Conservation (phyloP, 805 yeast genomes). For the Candida khao-thaluensis region DNA sequence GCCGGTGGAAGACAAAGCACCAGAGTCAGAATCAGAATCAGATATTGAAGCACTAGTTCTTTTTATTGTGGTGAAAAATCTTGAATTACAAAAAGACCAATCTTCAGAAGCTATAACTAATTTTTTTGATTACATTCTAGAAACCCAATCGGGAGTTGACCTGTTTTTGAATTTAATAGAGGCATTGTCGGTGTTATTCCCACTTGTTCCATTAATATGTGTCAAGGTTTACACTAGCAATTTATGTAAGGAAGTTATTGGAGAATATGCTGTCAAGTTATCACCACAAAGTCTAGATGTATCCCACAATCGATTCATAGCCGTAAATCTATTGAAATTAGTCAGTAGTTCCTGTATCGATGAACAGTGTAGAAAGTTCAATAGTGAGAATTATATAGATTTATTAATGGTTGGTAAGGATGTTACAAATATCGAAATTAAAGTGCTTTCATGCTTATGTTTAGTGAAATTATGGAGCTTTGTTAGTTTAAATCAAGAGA, state of each 20-base stretch:
- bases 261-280: slow-evolving; percentile 15
- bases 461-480: slow-evolving; percentile 60
- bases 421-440: slow-evolving; percentile 21
- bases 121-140: slow-evolving; percentile 23
- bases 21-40: slow-evolving; percentile 1
- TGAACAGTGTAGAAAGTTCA: slow-evolving; percentile 48
- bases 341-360: slow-evolving; percentile 46
- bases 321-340: slow-evolving; percentile 9
- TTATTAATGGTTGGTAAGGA: slow-evolving; percentile 30
- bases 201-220: slow-evolving; percentile 25
- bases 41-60: slow-evolving; percentile 19
- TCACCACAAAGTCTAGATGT: slow-evolving; percentile 7
- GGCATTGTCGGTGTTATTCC: slow-evolving; percentile 25
- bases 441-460: slow-evolving; percentile 42
- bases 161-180: slow-evolving; percentile 22
- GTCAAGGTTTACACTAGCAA: slow-evolving; percentile 23
- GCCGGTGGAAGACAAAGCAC: too few species aligned
- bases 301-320: slow-evolving; percentile 2
- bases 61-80: slow-evolving; percentile 21
- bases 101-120: slow-evolving; percentile 19
- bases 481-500: slow-evolving; percentile 23
- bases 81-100: slow-evolving; percentile 17
- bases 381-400: slow-evolving; percentile 44
- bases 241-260: slow-evolving; percentile 18
- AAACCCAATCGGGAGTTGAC: slow-evolving; percentile 10